Evolutionary conservation across 176 grass and related monocot species (phyloP), one percentile per base, ranked within the genome.

Genomic region (Rhynchospora tenuis): DNA sequence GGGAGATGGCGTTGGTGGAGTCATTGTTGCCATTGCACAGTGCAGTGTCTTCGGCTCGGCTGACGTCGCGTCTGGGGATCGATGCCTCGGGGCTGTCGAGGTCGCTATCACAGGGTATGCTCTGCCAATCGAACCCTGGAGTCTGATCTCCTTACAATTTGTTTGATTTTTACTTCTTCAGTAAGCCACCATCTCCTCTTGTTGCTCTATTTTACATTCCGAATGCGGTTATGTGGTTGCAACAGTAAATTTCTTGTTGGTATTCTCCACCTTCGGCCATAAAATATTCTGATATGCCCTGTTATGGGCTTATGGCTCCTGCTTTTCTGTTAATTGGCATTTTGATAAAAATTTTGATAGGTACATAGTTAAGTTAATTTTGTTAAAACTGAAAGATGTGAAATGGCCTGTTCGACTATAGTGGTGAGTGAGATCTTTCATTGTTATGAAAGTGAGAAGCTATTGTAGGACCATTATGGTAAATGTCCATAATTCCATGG

Each of bases 81-180:
- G 93, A 99, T 85, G 82, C 85, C 15, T 74, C 69, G 22, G 81
- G 81, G 7, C 29, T 88, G 61, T 87, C 90, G 31, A 89, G 93
- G 83, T 92, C 96, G 26, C 79, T 99, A 83, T 99, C 91, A 82
- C 96, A 92, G 91, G 93, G 96, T 99, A 95, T 91, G 93, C 92
- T 99, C 84, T 91, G 96, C 91, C 86, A 88, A 76, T 99, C 93
- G 82, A 90, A 95, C 80, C 96, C 93, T 63, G 96, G 96, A 90
- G 96, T 99, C 91, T 98, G 95, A 98, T 87, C 87, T 88, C 87
- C 87, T 84, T 89, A 78, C 50, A 85, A 83, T 86, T 79, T 44
- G 80, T 85, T 68, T 87, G 88, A 56, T 91, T 81, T 75, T 74
- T 23, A 71, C 43, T 78, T 78, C 57, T 85, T 80, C 65, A 73